A percentile compares a stretch with the other conserved stretches of the same genome.
Evolutionary conservation across 1,284 basidiomycete species (phyloP).

Genomic region (Tremellales sp.): DNA sequence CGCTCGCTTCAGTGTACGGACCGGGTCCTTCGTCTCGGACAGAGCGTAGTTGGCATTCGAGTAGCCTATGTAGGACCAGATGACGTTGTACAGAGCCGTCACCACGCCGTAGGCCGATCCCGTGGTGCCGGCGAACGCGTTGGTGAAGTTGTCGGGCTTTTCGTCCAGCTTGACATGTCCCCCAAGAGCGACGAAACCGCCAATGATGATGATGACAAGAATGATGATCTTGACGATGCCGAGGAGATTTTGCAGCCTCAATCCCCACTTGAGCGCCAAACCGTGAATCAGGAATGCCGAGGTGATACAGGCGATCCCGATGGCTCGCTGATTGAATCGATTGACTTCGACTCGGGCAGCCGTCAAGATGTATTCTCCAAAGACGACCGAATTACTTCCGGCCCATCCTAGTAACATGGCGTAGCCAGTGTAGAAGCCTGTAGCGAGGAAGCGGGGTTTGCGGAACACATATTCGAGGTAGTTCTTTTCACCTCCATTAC

Average conservation of each 20-base stretch:
- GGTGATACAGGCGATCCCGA: conserved; percentile 13
- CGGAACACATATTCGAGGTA: conserved; percentile 21
- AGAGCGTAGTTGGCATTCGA: conserved; percentile 52
- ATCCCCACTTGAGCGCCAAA: neutral
- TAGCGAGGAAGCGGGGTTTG: conserved; percentile 21
- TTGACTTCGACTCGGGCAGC: conserved; percentile 7
- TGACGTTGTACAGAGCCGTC: conserved; percentile 31
- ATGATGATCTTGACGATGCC: conserved; percentile 17
- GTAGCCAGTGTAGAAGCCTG: conserved; percentile 23
- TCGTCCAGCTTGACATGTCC: conserved; percentile 53
- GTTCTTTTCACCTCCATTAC: neutral
- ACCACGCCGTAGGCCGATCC: conserved; percentile 50
- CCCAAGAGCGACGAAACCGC: conserved; percentile 54
- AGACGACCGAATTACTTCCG: conserved; percentile 2
- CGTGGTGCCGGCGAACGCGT: conserved; percentile 53
- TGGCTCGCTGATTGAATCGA: conserved; percentile 14
- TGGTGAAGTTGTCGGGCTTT: conserved; percentile 54
- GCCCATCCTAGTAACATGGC: conserved; percentile 5
- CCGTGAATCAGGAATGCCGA: conserved; percentile 4
- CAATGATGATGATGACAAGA: conserved; percentile 43
- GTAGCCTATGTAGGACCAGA: conserved; percentile 46
- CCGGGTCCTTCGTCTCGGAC: conserved; percentile 49
- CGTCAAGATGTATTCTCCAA: conserved; percentile 17
- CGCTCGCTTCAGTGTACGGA: conserved; percentile 33
- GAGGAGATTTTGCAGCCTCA: conserved; percentile 14